Conservation (phyloP, 352 stramenopile species). For the Pythium graminicola region DNA sequence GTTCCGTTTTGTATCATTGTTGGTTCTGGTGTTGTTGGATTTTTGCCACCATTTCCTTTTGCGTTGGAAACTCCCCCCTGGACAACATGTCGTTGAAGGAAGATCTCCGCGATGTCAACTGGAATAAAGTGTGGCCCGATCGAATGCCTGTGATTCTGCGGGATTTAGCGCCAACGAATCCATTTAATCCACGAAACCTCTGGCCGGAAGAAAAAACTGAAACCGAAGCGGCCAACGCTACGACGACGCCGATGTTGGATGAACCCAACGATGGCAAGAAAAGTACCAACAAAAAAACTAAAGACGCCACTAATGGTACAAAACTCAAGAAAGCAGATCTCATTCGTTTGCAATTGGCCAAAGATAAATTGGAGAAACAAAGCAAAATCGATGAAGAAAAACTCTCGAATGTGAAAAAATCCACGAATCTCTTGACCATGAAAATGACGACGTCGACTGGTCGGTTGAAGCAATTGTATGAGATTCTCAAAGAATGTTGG, state of each 20-base stretch:
- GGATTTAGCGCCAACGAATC: constrained; percentile 75
- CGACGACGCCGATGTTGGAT: constrained; percentile 7
- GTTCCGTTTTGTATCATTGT: constrained; percentile 14
- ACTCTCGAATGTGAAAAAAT: constrained; percentile 80
- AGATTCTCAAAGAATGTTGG: constrained; percentile 76
- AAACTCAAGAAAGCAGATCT: constrained; percentile 85
- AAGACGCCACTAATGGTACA: constrained; percentile 26
- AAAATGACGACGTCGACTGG: constrained; percentile 82
- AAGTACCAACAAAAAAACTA: constrained; percentile 35
- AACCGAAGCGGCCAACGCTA: constrained; percentile 26
- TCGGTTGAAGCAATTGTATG: constrained; percentile 76
- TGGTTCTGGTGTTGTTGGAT: too few relatives aligned
- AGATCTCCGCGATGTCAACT: constrained; percentile 82
- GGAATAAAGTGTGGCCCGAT: constrained; percentile 86
- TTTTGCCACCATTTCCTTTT: constrained; percentile 11
- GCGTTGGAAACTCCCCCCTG: background rate
- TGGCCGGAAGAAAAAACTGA: constrained; percentile 81
- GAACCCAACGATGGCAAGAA: constrained; percentile 15
- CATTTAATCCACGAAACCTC: constrained; percentile 81
- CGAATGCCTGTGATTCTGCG: constrained; percentile 85
- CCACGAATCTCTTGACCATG: constrained; percentile 74
- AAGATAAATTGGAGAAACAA: constrained; percentile 85
- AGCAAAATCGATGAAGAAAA: constrained; percentile 86
- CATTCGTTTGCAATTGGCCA: constrained; percentile 81
- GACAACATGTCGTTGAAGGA: constrained; percentile 46